phyloP scores from a whole-genome alignment of 306 rosid genomes.

The Malus sylvestris region DNA sequence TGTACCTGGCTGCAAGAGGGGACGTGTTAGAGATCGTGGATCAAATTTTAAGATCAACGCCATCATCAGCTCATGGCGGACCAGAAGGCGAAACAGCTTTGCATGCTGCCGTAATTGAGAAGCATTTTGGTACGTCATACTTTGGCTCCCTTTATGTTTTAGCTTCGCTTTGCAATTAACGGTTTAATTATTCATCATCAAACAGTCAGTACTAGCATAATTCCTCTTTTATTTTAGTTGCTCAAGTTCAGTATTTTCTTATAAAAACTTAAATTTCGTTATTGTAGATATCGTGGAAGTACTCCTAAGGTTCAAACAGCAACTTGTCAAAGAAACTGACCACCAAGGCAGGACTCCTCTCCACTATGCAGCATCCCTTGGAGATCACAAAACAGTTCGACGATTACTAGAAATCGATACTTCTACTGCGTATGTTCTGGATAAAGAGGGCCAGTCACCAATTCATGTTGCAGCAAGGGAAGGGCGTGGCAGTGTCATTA shows the following conservation, averaged over 20 bases:
- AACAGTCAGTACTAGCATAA: not conserved
- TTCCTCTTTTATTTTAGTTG: not conserved
- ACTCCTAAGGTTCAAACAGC: not conserved
- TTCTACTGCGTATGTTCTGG: not conserved
- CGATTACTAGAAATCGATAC: not conserved
- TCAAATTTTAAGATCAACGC: not conserved
- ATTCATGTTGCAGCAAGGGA: not conserved
- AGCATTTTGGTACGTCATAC: not conserved
- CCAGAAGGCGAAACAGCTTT: conserved; percentile 1
- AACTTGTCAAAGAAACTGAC: not conserved
- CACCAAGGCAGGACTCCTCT: not conserved
- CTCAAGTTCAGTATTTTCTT: no score
- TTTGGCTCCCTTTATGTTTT: no score
- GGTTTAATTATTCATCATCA: no score
- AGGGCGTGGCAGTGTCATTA: not conserved
- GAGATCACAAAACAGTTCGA: not conserved
- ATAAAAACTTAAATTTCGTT: not conserved
- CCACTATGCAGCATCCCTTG: conserved; percentile 2
- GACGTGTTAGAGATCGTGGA: not conserved
- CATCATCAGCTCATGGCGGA: not conserved
- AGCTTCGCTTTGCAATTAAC: no score
- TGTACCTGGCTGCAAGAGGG: conserved; percentile 1
- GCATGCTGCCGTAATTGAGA: conserved; percentile 4
- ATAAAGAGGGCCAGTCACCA: not conserved
- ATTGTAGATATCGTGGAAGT: not conserved